Evolutionary conservation across 805 yeast species (phyloP), one percentile per base, ranked within the genome.

Genomic region (Kuraishia molischiana): DNA sequence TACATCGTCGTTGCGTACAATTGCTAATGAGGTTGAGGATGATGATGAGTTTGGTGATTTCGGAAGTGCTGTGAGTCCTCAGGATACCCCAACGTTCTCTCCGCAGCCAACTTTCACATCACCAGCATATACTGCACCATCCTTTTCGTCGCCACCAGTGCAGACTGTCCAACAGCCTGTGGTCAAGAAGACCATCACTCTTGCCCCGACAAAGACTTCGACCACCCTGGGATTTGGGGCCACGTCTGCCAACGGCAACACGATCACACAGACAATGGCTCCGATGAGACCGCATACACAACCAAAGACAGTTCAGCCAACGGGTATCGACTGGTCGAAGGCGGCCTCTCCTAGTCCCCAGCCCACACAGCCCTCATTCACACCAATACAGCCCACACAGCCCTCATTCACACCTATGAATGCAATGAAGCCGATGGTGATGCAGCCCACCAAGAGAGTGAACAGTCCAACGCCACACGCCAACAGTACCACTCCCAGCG

Each of bases 1-100:
- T 26, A 35, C 37, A 17, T 10, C 21, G 9, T 13, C 37, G n/a
- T 11, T 24, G 21, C 6, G 14, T 17, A n/a, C 39, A 24, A 22
- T 22, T 9, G 14, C 18, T 15, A 36, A 19, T 6, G 29, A 17
- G 6, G 24, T 11, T 19, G 28, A 15, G 14, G 21, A 31, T 17
- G 42, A 36, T 30, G 44, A 36, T 13, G 44, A 40, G 13, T 40
- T 43, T 20, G 45, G 44, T 6, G 45, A 43, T 5, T 40, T 43
- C 32, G 40, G 26, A n/a, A 21, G 35, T 22, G 26, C 26, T 22
- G 8, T 22, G 10, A 22, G 26, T 8, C 26, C 26, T 22, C 26
- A 22, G 26, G 26, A 22, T 8, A 22, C 26, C 11, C 26, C 26
- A 8, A 22, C 10, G 11, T 22, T 8, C 26, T 8, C 26, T 8